Evolutionary conservation across 345 rosid genomes (phyloP).

Genomic region (Heritiera littoralis): DNA sequence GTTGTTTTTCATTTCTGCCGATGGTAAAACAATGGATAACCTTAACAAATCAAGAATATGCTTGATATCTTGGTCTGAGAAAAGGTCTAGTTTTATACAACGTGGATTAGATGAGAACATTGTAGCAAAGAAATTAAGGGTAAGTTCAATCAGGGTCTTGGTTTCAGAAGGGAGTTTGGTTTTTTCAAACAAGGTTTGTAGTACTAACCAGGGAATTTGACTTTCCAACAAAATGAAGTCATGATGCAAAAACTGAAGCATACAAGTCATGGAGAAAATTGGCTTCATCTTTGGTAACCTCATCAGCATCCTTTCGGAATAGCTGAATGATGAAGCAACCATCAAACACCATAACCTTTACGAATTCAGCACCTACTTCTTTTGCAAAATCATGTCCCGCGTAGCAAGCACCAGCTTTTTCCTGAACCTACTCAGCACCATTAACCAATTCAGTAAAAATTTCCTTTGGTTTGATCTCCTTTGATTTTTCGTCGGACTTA

Average conservation of each 20-base stretch:
- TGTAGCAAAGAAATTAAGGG: slow-evolving; percentile 12
- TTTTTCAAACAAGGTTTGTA: slow-evolving; percentile 23
- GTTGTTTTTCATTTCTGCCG: not conserved
- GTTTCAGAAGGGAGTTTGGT: not conserved
- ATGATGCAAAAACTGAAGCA: slow-evolving; percentile 20
- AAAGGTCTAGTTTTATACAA: not conserved
- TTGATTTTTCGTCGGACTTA: not conserved
- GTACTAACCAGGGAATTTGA: slow-evolving; percentile 34
- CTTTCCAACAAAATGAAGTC: slow-evolving; percentile 37
- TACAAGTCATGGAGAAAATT: slow-evolving; percentile 27
- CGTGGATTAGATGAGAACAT: not conserved
- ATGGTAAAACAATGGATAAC: slow-evolving; percentile 15
- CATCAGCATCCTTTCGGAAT: slow-evolving; percentile 10
- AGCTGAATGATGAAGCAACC: slow-evolving; percentile 29
- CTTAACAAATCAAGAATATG: slow-evolving; percentile 32
- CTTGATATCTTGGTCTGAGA: not conserved
- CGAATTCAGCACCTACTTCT: not conserved
- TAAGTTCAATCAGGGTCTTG: slow-evolving; percentile 21
- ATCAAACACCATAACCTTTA: slow-evolving; percentile 24
- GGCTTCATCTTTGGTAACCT: not conserved
- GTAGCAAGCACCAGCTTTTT: slow-evolving; percentile 20
- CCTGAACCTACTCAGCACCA: not conserved
- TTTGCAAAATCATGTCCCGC: slow-evolving; percentile 14
- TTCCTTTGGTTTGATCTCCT: not conserved
- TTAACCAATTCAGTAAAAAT: not conserved